phyloP scores from a whole-genome alignment of 768 basidiomycete species.

The Hericium rajendrae region DNA sequence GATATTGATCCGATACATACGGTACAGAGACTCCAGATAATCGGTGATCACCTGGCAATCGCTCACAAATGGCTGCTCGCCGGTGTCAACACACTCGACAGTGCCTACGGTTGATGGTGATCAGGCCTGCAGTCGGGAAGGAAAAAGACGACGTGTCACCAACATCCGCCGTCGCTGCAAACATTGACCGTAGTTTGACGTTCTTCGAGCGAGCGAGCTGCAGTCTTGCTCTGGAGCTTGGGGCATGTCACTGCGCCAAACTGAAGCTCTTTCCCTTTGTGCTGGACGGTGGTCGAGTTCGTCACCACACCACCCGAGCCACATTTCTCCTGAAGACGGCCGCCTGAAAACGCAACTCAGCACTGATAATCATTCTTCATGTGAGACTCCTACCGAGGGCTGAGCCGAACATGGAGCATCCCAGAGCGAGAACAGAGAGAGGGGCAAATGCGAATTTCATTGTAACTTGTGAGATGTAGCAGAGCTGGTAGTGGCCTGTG shows the following conservation, averaged over 20 bases:
- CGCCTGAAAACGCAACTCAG: background rate
- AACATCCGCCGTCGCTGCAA: background rate
- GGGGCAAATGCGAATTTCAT: background rate
- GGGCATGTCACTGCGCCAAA: background rate
- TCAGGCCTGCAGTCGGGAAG: background rate
- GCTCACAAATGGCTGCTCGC: background rate
- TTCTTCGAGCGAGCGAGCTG: background rate
- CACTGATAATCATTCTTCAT: background rate
- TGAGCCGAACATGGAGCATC: background rate
- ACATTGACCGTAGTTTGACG: background rate
- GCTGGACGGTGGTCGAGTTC: background rate
- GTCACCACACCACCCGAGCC: background rate
- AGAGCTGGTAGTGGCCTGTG: no score
- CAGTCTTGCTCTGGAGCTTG: background rate
- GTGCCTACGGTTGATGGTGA: background rate
- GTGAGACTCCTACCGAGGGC: background rate
- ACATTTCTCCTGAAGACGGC: slow-evolving; percentile 3
- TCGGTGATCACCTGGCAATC: background rate
- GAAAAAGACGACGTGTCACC: background rate
- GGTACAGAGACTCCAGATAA: background rate
- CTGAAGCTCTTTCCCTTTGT: background rate
- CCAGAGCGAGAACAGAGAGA: background rate
- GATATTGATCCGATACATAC: background rate
- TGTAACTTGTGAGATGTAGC: background rate
- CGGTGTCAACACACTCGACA: background rate